Evolutionary conservation across 768 basidiomycete species (phyloP).

Genomic region (Mycena indigotica): DNA sequence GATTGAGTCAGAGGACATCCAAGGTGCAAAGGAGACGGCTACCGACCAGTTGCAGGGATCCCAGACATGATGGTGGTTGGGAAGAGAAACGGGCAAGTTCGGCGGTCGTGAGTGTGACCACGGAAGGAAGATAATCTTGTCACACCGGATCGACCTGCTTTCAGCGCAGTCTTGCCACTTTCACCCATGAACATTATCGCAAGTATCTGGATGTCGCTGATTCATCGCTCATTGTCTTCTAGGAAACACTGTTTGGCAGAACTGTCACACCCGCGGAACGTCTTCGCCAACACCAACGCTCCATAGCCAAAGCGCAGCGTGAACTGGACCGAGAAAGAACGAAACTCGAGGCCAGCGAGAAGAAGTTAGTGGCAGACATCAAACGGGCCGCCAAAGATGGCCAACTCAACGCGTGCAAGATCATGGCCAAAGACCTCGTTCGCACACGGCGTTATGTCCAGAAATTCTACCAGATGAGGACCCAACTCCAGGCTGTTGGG

Average conservation of each 20-base stretch:
- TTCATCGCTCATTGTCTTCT: constrained; percentile 15
- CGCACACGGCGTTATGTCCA: constrained; percentile 93
- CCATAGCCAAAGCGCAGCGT: constrained; percentile 94
- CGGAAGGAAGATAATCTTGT: background rate
- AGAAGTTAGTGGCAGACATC: constrained; percentile 94
- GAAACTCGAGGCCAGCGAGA: constrained; percentile 95
- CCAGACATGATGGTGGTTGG: constrained; percentile 54
- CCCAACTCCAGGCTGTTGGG: constrained; percentile 94
- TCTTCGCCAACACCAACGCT: constrained; percentile 93
- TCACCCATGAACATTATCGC: constrained; percentile 79
- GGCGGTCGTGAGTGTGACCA: background rate
- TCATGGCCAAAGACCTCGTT: constrained; percentile 98
- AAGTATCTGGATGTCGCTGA: constrained; percentile 6
- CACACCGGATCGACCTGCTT: too few relatives aligned
- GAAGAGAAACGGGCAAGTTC: constrained; percentile 5
- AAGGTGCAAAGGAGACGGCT: background rate
- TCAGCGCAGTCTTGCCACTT: constrained; percentile 19
- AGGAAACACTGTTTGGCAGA: constrained; percentile 96
- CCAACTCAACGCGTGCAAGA: constrained; percentile 97
- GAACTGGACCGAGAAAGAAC: constrained; percentile 95
- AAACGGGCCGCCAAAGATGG: constrained; percentile 95
- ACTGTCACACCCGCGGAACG: constrained; percentile 95
- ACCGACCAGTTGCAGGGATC: constrained; percentile 54
- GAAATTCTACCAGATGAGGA: constrained; percentile 99
- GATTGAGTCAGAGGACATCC: constrained; percentile 8